Conservation (phyloP, 306 rosid species). For the Erythrophleum fordii region DNA sequence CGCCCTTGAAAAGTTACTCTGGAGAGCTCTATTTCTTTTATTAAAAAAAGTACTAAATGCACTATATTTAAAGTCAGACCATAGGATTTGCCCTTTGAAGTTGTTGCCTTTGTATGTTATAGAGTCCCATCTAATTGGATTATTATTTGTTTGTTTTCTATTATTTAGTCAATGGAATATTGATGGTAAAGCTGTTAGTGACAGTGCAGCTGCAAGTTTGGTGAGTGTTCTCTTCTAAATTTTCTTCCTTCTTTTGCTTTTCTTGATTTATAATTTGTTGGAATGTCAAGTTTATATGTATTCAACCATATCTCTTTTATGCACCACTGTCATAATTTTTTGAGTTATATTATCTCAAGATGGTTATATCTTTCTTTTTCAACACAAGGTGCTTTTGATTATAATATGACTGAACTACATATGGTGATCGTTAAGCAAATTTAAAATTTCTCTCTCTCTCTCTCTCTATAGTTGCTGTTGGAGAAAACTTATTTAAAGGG, state of each 20-base stretch:
- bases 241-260: background rate
- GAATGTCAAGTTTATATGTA: background rate
- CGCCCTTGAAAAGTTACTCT: conserved; percentile 24
- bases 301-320: conserved; percentile 3
- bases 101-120: conserved; percentile 28
- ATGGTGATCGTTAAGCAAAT: background rate
- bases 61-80: conserved; percentile 41
- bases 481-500: conserved; percentile 18
- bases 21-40: conserved; percentile 24
- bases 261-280: background rate
- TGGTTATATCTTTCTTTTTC: conserved; percentile 24
- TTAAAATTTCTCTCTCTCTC: background rate
- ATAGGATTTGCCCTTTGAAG: conserved; percentile 23
- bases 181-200: conserved; percentile 52
- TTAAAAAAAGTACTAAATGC: conserved; percentile 34
- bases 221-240: conserved; percentile 47
- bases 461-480: background rate
- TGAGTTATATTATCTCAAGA: conserved; percentile 1
- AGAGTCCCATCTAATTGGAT: conserved; percentile 37
- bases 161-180: conserved; percentile 58
- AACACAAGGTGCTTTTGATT: background rate
- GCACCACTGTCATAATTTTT: background rate
- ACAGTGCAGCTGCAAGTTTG: conserved; percentile 52
- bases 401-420: conserved; percentile 1
- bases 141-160: conserved; percentile 33